These are phyloP conservation scores for Wallacemonas rigidus DNA, from an alignment of 208 protist species.

Conservation along the genomic window DNA sequence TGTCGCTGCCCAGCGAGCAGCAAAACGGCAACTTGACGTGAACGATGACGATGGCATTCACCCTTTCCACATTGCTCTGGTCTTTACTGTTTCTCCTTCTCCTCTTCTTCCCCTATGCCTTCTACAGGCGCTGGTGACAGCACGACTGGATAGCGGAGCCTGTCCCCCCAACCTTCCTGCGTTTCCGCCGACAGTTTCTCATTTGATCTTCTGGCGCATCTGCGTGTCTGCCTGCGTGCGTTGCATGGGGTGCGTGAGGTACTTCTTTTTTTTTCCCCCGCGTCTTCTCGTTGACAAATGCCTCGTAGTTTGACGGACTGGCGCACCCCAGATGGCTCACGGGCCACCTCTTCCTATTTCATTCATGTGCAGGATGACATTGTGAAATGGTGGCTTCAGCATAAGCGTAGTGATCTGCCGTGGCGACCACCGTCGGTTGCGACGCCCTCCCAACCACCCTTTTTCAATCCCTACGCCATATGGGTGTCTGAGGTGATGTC, in stretches of 20 bases:
- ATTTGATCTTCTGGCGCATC: not conserved
- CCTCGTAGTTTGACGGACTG: not conserved
- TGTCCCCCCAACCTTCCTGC: no score
- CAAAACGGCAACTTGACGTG: no score
- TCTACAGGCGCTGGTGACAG: no score
- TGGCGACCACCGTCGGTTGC: conserved; percentile 38
- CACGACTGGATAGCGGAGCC: no score
- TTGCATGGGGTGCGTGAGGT: not conserved
- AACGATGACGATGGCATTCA: no score
- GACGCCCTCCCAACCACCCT: not conserved
- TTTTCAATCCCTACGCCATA: conserved; percentile 80
- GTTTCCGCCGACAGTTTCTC: not conserved
- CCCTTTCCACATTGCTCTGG: no score
- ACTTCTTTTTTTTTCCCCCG: no score
- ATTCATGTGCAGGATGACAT: conserved; percentile 26
- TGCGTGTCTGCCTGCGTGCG: not conserved
- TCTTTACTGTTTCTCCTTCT: no score
- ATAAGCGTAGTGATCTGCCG: conserved; percentile 54
- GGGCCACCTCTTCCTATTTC: not conserved
- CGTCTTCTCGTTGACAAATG: not conserved
- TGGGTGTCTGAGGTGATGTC: conserved; percentile 96
- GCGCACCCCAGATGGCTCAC: conserved; percentile 1
- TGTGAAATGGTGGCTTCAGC: conserved; percentile 50
- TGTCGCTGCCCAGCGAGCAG: no score
- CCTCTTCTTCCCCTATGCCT: no score